A percentile compares a stretch with the other conserved stretches of the same genome.
These are phyloP conservation scores for Edaphochlamys debaryana DNA, from an alignment of 139 green algal species.

Conservation along the genomic window DNA sequence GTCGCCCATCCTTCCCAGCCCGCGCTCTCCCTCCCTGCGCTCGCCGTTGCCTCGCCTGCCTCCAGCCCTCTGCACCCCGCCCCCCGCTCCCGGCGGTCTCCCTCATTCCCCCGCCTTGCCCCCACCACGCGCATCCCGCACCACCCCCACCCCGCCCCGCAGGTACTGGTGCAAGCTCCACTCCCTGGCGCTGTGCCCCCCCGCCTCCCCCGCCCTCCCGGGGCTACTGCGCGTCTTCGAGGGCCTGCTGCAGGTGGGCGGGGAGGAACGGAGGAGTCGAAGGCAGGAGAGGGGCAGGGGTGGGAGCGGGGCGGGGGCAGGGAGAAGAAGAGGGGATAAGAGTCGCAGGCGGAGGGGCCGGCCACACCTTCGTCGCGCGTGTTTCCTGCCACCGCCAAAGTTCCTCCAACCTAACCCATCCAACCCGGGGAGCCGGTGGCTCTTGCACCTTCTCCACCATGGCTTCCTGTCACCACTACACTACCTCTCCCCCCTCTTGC, in stretches of 20 bases:
- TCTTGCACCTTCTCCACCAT: no score
- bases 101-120: neutral
- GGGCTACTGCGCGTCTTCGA: slow-evolving; percentile 61
- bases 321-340: neutral
- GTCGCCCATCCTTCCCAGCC: no score
- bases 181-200: slow-evolving; percentile 37
- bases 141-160: neutral
- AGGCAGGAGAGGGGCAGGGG: no score
- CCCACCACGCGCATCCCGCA: neutral
- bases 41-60: neutral
- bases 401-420: no score
- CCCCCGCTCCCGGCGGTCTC: no score
- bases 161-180: slow-evolving; percentile 76
- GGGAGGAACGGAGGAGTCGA: neutral
- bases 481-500: neutral
- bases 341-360: neutral
- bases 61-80: neutral
- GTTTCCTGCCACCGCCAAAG: no score
- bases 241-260: slow-evolving; percentile 56
- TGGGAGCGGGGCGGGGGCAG: neutral
- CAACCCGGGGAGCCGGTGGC: no score
- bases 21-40: no score
- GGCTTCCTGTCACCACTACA: no score
- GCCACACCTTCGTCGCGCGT: no score
- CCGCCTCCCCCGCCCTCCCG: slow-evolving; percentile 59